Conservation (phyloP, 441 rosid genomes). For the Raphanus hybrid region DNA sequence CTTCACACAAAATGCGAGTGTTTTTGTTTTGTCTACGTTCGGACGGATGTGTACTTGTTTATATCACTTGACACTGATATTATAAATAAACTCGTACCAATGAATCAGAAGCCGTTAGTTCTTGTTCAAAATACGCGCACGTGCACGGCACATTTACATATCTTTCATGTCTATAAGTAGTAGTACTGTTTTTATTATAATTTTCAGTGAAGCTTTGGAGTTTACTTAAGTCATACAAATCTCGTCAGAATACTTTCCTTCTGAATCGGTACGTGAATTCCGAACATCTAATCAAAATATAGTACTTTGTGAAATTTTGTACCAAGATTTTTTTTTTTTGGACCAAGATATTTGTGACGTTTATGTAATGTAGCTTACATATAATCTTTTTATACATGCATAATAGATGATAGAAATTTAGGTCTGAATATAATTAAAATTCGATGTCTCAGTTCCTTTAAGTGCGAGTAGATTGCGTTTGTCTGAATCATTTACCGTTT, state of each 20-base stretch:
- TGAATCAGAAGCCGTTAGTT: slow-evolving; percentile 28
- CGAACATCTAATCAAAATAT: not conserved
- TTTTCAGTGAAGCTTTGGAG: slow-evolving; percentile 39
- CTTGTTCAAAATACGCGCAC: slow-evolving; percentile 35
- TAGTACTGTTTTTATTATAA: slow-evolving; percentile 10
- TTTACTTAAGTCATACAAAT: slow-evolving; percentile 29
- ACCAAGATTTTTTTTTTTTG: not conserved
- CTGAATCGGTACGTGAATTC: not conserved
- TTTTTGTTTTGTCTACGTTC: not conserved
- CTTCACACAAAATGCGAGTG: slow-evolving; percentile 15
- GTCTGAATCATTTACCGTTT: not conserved
- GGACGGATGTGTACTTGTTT: slow-evolving; percentile 7
- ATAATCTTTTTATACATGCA: not conserved
- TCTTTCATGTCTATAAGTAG: slow-evolving; percentile 20
- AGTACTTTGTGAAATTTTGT: not conserved
- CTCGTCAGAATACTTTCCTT: slow-evolving; percentile 7
- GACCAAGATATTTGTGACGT: not conserved
- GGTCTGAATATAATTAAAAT: not conserved
- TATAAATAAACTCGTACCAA: not conserved
- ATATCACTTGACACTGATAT: not conserved
- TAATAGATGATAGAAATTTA: not conserved
- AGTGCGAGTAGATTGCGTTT: not conserved
- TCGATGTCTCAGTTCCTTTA: not conserved
- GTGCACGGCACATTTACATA: slow-evolving; percentile 33
- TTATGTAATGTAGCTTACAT: not conserved